Evolutionary conservation across 192 early-diverging fungal species (phyloP), one percentile per base, ranked within the genome.

Genomic region (Phlyctochytrium planicorne): DNA sequence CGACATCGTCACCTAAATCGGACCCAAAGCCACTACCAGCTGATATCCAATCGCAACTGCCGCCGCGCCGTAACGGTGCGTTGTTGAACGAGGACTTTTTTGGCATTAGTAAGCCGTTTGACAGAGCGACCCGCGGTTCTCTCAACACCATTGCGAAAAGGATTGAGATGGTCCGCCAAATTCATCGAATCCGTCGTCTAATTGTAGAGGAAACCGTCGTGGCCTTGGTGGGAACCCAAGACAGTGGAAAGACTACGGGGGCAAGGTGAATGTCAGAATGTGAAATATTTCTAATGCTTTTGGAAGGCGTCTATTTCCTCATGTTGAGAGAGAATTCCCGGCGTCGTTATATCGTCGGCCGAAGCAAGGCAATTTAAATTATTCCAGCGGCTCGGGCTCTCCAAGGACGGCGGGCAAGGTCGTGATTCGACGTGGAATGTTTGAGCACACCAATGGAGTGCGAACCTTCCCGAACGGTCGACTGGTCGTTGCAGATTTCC

Each of bases 161-260:
- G 50, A 62, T 72, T 1, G 70, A 72, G 14, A 72, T 72, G 70
- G 70, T 72, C 1, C 63, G 70, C 20, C 70, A 72, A 53, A 53
- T 72, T 32, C 65, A 72, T 59, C 34, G 64, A 4, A 60, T 72
- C 17, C 63, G 70, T n/a, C 55, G 59, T 32, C 47, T 72, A 6
- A 72, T 72, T 53, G 70, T 72, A 4, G 70, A 72, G 34, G 70
- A 72, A 33, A 72, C 70, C 35, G 70, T 72, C 6, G 70, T 72
- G 36, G 70, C 70, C 6, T 66, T 72, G 31, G 70, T 72, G 12
- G 70, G 70, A 24, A 72, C 70, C 3, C 70, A 72, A 34, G 70
- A 72, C 40, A 60, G 63, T 2, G 70, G 70, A 10, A 72, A 72
- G 55, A 72, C 70, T 14, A 72, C 70, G n/a, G 70, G 63, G 4